Percentiles rank a stretch among this genome's conserved stretches.
phyloP scores from a whole-genome alignment of 176 grass and related monocot genomes.

The Avena sativa region DNA sequence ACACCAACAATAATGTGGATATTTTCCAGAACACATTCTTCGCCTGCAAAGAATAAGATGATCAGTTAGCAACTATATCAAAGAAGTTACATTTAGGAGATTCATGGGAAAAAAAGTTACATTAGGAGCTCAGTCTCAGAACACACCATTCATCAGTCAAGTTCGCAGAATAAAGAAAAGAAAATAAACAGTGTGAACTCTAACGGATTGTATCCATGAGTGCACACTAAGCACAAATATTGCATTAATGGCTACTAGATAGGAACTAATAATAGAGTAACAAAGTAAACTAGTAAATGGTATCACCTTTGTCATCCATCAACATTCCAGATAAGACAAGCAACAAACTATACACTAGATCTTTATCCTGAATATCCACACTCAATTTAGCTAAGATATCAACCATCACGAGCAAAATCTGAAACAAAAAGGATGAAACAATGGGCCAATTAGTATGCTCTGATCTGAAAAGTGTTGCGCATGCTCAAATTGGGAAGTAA shows the following conservation, averaged over 20 bases:
- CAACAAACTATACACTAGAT: constrained; percentile 81
- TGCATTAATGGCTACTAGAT: constrained; percentile 20
- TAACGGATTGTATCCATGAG: not conserved
- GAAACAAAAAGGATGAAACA: constrained; percentile 11
- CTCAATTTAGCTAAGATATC: constrained; percentile 74
- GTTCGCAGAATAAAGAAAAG: constrained; percentile 35
- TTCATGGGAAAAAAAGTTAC: too few species aligned
- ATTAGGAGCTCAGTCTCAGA: constrained; percentile 18
- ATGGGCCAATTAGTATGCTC: constrained; percentile 36
- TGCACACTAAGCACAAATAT: constrained; percentile 2
- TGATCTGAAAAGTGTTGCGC: constrained; percentile 1
- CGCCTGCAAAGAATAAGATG: constrained; percentile 58
- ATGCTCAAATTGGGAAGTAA: constrained; percentile 14
- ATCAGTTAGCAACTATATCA: constrained; percentile 20
- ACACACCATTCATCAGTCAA: not conserved
- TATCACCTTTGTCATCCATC: constrained; percentile 89
- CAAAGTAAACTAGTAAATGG: constrained; percentile 34
- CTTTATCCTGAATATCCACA: constrained; percentile 64
- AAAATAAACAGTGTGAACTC: constrained; percentile 23
- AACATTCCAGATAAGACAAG: constrained; percentile 90
- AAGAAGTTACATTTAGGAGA: not conserved
- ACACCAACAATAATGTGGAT: constrained; percentile 62
- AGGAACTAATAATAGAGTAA: constrained; percentile 10
- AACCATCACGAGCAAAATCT: constrained; percentile 76
- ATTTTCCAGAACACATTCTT: constrained; percentile 77